Base-by-base conservation (phyloP, 768 basidiomycete species). In the Mycena latifolia region DNA sequence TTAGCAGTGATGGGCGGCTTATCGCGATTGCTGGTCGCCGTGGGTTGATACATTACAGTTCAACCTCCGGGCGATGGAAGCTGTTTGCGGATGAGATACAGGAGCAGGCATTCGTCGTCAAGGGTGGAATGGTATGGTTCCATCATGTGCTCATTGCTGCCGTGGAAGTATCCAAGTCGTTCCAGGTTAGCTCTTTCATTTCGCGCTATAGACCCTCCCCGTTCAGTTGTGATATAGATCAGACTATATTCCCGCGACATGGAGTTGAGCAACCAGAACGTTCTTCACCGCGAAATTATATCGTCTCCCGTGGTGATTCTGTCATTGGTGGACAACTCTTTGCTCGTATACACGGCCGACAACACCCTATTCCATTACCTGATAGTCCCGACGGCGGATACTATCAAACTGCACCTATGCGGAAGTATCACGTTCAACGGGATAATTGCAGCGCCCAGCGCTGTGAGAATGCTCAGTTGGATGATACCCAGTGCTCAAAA, bases 1-100 rank as follows among this genome's bases (percentile, higher is more conserved):
- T 99, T 57, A 96, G 94, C 61, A 88, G 84, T 39, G 98, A 99
- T 74, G 98, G 97, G 4, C 86, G 94, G 61, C 83, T 99, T 27
- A 89, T 99, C 69, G 96, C 97, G 5, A 87, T 99, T 35, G 96
- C 97, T 39, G 98, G 98, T 12, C 86, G 94, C 33, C 85, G 92
- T 53, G 98, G 98, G 7, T 82, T 99, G 33, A 90, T 92, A 18
- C 97, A 99, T 77, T 99, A 98, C 74, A 98, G 95, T 70, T 91
- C 94, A 33, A 89, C 91, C 1, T 97, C 96, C 7, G 98, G 98
- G 17, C 82, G 97, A 37, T 99, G 98, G 98, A 98, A 98, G 77
- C 74, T 91, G 29, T 99, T 99, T 72, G 84, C 85, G 8, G 89
- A 89, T 69, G 87, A 91, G 69, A 79, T 86, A 43, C 95, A 99